phyloP scores from a whole-genome alignment of 257 asterid genomes.

The Dorcoceras hygrometricum region DNA sequence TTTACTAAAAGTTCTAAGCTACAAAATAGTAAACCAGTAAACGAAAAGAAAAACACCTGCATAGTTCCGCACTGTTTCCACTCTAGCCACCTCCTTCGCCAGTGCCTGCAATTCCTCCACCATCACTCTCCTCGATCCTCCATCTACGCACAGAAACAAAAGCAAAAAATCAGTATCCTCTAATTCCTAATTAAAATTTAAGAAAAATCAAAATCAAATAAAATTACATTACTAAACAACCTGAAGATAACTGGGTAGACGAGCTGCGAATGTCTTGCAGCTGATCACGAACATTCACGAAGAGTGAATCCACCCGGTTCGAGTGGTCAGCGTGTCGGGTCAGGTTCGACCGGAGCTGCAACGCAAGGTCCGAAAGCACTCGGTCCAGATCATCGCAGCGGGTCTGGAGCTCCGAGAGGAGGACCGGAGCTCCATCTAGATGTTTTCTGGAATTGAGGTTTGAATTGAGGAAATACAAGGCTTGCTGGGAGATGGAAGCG shows the following conservation, averaged over 20 bases:
- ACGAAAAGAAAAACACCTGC: constrained; percentile 50
- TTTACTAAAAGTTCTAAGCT: constrained; percentile 15
- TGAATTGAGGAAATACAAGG: constrained; percentile 64
- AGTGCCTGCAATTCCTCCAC: constrained; percentile 82
- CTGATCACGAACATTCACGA: constrained; percentile 41
- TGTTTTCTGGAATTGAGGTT: constrained; percentile 53
- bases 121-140: constrained; percentile 52
- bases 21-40: background rate
- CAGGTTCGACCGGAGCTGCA: constrained; percentile 44
- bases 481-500: constrained; percentile 55
- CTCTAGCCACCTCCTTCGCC: constrained; percentile 97
- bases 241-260: constrained; percentile 43
- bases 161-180: background rate
- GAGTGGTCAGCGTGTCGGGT: constrained; percentile 57
- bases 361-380: constrained; percentile 51
- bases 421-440: constrained; percentile 52
- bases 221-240: constrained; percentile 25
- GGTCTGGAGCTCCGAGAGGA: constrained; percentile 61
- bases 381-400: constrained; percentile 60
- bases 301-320: constrained; percentile 40
- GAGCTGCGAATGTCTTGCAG: constrained; percentile 50
- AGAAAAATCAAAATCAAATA: background rate
- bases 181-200: background rate
- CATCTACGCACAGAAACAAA: constrained; percentile 38
- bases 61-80: constrained; percentile 80